Percentiles rank a stretch among this genome's conserved stretches.
These are phyloP conservation scores for Auricularia auricula-judae DNA, from an alignment of 768 basidiomycete species.

Conservation along the genomic window DNA sequence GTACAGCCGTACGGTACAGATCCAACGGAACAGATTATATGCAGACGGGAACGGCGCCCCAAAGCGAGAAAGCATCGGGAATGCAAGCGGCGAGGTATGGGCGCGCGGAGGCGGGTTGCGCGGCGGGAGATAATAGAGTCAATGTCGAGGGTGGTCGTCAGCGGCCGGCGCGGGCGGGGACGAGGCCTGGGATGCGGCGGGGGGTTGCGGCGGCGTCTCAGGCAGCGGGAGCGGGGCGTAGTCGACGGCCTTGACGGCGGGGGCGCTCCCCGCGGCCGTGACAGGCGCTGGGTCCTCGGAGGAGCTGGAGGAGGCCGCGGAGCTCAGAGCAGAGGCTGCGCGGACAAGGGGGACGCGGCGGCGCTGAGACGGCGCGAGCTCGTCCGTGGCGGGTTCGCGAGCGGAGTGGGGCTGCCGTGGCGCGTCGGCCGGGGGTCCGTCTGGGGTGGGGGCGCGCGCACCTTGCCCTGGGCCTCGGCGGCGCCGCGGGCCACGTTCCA, in stretches of 20 bases:
- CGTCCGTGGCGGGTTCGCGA: background rate
- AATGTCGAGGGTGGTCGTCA: too few relatives aligned
- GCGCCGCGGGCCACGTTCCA: conserved; percentile 20
- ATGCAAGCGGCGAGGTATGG: too few relatives aligned
- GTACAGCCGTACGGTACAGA: too few relatives aligned
- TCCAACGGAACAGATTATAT: too few relatives aligned
- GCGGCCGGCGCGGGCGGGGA: too few relatives aligned
- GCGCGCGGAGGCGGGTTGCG: too few relatives aligned
- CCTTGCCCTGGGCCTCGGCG: background rate
- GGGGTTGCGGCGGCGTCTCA: background rate
- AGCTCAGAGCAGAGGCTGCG: background rate
- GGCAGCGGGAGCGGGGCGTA: background rate
- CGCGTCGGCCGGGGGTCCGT: background rate
- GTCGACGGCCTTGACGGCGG: background rate
- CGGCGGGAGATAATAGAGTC: too few relatives aligned
- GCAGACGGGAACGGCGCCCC: too few relatives aligned
- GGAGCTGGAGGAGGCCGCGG: background rate
- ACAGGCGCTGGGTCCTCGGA: background rate
- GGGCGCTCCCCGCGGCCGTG: background rate
- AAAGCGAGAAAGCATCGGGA: too few relatives aligned
- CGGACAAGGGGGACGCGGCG: background rate
- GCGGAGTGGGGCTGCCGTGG: background rate
- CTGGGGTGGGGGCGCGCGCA: background rate
- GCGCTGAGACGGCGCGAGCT: background rate
- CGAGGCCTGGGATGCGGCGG: too few relatives aligned